A percentile compares a stretch with the other conserved stretches of the same genome.
Conservation (phyloP, 495 filamentous ascomycete genomes). For the Staphylotrichum tortipilum region DNA sequence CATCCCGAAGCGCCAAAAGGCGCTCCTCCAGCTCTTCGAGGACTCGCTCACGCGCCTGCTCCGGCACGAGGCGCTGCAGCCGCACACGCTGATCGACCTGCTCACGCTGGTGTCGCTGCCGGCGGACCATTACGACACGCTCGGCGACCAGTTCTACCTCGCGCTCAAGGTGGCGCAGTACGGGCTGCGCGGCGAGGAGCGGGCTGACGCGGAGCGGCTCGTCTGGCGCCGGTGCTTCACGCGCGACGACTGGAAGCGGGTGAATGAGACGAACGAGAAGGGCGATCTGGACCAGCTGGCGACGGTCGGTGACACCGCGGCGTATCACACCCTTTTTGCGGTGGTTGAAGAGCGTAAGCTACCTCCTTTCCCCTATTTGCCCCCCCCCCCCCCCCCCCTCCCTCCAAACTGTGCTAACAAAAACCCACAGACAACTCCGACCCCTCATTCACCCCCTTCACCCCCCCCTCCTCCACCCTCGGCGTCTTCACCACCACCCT, state of each 20-base stretch:
- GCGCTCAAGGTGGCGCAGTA: slow-evolving; percentile 60
- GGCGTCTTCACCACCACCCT: slow-evolving; percentile 46
- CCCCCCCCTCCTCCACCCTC: slow-evolving; percentile 41
- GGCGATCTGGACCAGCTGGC: slow-evolving; percentile 39
- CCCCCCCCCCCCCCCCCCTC: neutral
- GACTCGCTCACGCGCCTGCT: slow-evolving; percentile 58
- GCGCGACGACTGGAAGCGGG: slow-evolving; percentile 63
- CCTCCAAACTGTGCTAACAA: neutral
- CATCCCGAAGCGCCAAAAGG: slow-evolving; percentile 50
- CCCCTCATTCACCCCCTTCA: slow-evolving; percentile 32
- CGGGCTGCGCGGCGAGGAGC: slow-evolving; percentile 43
- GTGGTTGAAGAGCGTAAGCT: slow-evolving; percentile 38
- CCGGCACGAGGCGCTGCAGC: slow-evolving; percentile 55
- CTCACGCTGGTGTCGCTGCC: slow-evolving; percentile 61
- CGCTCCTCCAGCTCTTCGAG: slow-evolving; percentile 55
- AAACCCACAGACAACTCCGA: slow-evolving; percentile 14
- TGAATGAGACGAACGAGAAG: slow-evolving; percentile 48
- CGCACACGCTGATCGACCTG: slow-evolving; percentile 65
- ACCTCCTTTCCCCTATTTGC: too few relatives aligned
- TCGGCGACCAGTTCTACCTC: slow-evolving; percentile 54
- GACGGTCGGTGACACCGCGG: slow-evolving; percentile 39
- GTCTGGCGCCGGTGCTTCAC: slow-evolving; percentile 80
- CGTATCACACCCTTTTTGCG: slow-evolving; percentile 43
- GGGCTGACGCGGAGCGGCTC: slow-evolving; percentile 52
- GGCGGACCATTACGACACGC: slow-evolving; percentile 28